Conservation (phyloP, 1,284 basidiomycete genomes). For the Coniferiporia sulphurascens region DNA sequence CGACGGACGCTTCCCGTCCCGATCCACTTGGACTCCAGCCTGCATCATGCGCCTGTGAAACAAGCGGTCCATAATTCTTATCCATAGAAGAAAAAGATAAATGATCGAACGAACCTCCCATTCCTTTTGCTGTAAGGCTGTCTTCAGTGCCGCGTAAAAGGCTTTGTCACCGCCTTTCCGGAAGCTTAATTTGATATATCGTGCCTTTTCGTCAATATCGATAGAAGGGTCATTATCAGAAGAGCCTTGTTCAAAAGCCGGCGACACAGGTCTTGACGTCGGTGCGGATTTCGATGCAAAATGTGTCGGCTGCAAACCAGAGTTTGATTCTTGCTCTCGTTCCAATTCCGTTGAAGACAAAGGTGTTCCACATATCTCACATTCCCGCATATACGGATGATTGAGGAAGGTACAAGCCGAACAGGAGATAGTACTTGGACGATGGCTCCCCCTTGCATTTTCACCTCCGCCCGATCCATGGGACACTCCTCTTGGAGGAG, state of each 20-base stretch:
- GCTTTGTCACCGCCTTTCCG: conserved; percentile 85
- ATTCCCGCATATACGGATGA: conserved; percentile 66
- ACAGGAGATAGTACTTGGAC: conserved; percentile 50
- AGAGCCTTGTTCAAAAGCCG: conserved; percentile 33
- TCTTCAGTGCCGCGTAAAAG: conserved; percentile 79
- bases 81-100: conserved; percentile 14
- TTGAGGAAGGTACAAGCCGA: conserved; percentile 92
- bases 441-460: conserved; percentile 2
- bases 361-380: conserved; percentile 85
- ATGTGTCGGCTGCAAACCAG: conserved; percentile 18
- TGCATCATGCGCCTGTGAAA: conserved; percentile 2
- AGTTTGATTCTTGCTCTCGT: neutral
- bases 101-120: conserved; percentile 64
- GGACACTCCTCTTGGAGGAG: neutral
- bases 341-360: conserved; percentile 33
- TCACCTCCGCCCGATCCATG: conserved; percentile 1
- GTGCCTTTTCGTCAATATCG: conserved; percentile 27
- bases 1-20: neutral
- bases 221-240: conserved; percentile 29
- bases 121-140: conserved; percentile 68
- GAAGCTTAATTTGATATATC: conserved; percentile 77
- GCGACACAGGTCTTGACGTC: conserved; percentile 51
- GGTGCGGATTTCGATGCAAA: conserved; percentile 53
- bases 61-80: conserved; percentile 27
- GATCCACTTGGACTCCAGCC: neutral